Conservation (phyloP, 2,329 filamentous ascomycete species). For the Fusarium sp. region DNA sequence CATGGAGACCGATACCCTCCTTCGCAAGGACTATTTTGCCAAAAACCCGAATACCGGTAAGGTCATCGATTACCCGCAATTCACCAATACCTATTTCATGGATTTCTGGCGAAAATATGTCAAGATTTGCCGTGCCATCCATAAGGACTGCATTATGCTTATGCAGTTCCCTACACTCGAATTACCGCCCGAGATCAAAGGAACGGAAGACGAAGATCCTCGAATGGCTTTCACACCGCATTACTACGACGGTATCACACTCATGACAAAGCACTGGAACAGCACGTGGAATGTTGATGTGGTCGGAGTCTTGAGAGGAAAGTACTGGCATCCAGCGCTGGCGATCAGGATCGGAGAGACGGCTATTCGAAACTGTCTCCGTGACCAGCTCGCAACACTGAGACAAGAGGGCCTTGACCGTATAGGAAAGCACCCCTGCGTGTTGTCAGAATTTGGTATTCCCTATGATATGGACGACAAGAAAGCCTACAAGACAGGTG, state of each 20-base stretch:
- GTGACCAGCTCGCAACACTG: conserved; percentile 85
- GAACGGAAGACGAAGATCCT: conserved; percentile 86
- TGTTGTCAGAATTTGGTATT: conserved; percentile 96
- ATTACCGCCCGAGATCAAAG: conserved; percentile 88
- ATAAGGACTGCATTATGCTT: conserved; percentile 85
- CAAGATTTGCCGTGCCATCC: conserved; percentile 77
- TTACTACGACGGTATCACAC: conserved; percentile 95
- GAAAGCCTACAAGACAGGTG: conserved; percentile 92
- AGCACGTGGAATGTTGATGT: conserved; percentile 97
- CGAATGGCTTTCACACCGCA: conserved; percentile 94
- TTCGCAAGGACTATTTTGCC: conserved; percentile 89
- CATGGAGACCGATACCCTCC: conserved; percentile 75
- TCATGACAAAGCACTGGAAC: conserved; percentile 99
- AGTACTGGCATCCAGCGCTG: conserved; percentile 88
- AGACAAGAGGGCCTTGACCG: conserved; percentile 87
- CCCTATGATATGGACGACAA: conserved; percentile 99
- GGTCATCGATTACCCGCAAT: conserved; percentile 80
- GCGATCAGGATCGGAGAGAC: conserved; percentile 93
- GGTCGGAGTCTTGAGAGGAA: conserved; percentile 87
- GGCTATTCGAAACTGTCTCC: conserved; percentile 92
- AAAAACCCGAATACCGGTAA: conserved; percentile 80
- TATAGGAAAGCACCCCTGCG: conserved; percentile 86
- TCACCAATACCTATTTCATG: conserved; percentile 93
- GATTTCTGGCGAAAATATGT: conserved; percentile 81
- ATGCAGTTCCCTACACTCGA: conserved; percentile 94